These are phyloP conservation scores for Penicillium paneum DNA, from an alignment of 2,329 filamentous ascomycete genomes.

Conservation along the genomic window DNA sequence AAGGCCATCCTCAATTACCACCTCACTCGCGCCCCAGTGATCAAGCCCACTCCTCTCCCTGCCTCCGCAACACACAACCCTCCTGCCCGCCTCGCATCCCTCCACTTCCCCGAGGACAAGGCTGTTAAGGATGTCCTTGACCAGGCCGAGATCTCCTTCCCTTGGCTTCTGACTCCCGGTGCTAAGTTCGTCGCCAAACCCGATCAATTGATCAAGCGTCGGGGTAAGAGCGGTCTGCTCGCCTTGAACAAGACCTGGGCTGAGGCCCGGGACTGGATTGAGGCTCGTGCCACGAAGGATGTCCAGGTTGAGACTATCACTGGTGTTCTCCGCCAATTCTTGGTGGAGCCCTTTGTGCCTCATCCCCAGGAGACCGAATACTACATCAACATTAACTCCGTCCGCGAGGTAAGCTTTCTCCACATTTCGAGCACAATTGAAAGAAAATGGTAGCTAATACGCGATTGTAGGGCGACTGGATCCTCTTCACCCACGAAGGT, in stretches of 20 bases:
- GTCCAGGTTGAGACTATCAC: slow-evolving; percentile 90
- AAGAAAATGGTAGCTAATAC: slow-evolving; percentile 20
- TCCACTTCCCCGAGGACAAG: slow-evolving; percentile 89
- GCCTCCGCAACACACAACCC: slow-evolving; percentile 83
- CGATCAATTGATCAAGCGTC: slow-evolving; percentile 99
- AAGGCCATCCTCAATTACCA: slow-evolving; percentile 99
- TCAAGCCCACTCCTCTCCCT: slow-evolving; percentile 95
- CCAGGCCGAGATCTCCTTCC: slow-evolving; percentile 94
- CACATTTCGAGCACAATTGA: background rate
- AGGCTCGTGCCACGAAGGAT: slow-evolving; percentile 83
- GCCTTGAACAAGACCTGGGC: slow-evolving; percentile 96
- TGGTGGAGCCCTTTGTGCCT: slow-evolving; percentile 97
- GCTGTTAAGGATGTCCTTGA: slow-evolving; percentile 80
- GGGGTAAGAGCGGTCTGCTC: slow-evolving; percentile 96
- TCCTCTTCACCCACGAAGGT: slow-evolving; percentile 99
- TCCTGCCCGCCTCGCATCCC: slow-evolving; percentile 81
- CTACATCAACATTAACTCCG: slow-evolving; percentile 99
- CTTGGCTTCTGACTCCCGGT: slow-evolving; percentile 80
- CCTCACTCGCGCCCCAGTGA: slow-evolving; percentile 92
- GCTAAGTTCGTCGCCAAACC: slow-evolving; percentile 98
- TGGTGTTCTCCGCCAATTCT: slow-evolving; percentile 87
- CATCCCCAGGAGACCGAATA: slow-evolving; percentile 95
- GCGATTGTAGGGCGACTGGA: slow-evolving; percentile 83
- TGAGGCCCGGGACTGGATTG: slow-evolving; percentile 91
- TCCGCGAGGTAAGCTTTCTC: slow-evolving; percentile 81